phyloP scores from a whole-genome alignment of 805 yeast genomes.

The Candida peoriensis region DNA sequence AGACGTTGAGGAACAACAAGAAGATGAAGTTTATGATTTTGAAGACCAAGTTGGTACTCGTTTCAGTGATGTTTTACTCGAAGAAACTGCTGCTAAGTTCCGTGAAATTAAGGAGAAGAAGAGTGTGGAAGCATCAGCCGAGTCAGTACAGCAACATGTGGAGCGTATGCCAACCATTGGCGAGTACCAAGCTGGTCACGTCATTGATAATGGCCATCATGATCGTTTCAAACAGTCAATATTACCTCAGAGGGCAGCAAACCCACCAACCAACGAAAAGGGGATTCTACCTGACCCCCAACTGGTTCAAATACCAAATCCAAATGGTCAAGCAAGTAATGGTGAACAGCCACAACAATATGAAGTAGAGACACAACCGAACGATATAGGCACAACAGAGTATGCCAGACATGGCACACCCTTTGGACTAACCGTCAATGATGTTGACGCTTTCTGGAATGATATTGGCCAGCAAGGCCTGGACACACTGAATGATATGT shows the following conservation, averaged over 20 bases:
- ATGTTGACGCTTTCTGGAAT: slow-evolving; percentile 21
- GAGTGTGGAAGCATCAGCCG: not conserved
- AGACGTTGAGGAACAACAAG: slow-evolving; percentile 6
- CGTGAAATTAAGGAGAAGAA: slow-evolving; percentile 8
- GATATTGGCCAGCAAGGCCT: slow-evolving; percentile 25
- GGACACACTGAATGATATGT: slow-evolving; percentile 23
- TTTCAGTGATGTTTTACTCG: slow-evolving; percentile 13
- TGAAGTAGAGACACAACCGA: not conserved
- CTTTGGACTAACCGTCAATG: slow-evolving; percentile 16
- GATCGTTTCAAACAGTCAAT: slow-evolving; percentile 5
- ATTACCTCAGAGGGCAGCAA: slow-evolving; percentile 8
- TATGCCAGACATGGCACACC: slow-evolving; percentile 5
- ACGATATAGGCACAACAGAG: not conserved
- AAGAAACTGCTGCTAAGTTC: slow-evolving; percentile 12
- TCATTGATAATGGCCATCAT: slow-evolving; percentile 1
- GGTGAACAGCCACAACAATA: not conserved
- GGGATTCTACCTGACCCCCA: not conserved
- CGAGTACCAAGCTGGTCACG: too few relatives aligned
- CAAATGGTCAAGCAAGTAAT: not conserved
- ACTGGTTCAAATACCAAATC: not conserved
- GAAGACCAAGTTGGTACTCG: slow-evolving; percentile 19
- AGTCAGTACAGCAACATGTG: too few relatives aligned
- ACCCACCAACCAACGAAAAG: slow-evolving; percentile 7
- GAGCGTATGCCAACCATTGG: too few relatives aligned
- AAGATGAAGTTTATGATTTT: slow-evolving; percentile 10